phyloP scores from a whole-genome alignment of 371 early-diverging fungal species.

The Umbelopsis sp. region DNA sequence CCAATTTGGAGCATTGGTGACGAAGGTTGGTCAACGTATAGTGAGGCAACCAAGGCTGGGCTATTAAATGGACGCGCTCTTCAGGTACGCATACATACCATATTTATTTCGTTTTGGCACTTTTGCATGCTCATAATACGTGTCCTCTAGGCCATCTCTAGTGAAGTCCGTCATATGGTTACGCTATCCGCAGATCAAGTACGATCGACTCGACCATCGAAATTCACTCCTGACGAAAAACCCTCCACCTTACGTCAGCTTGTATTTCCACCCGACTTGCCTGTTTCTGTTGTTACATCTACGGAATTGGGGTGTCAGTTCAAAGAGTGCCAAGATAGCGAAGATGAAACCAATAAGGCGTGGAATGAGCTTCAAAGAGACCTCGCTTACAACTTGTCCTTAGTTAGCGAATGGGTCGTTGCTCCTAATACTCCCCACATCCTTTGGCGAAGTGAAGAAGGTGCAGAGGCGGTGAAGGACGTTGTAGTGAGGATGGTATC shows the following conservation, averaged over 20 bases:
- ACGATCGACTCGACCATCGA: background rate
- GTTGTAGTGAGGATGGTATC: background rate
- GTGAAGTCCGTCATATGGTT: slow-evolving; percentile 3
- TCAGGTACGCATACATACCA: background rate
- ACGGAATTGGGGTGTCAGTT: background rate
- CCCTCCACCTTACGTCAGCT: background rate
- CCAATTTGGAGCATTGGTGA: slow-evolving; percentile 12
- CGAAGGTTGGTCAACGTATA: background rate
- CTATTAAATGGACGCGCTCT: slow-evolving; percentile 11
- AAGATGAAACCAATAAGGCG: background rate
- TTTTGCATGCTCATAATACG: background rate
- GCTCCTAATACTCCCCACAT: slow-evolving; percentile 2
- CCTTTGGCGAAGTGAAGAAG: slow-evolving; percentile 4
- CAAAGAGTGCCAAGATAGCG: slow-evolving; percentile 13
- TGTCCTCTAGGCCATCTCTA: background rate
- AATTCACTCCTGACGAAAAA: background rate
- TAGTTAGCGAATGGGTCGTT: background rate
- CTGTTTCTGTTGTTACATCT: slow-evolving; percentile 2
- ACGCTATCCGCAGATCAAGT: slow-evolving; percentile 11
- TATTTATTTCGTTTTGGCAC: background rate
- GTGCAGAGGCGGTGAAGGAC: background rate
- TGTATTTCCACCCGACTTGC: slow-evolving; percentile 1
- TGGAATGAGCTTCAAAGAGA: slow-evolving; percentile 14
- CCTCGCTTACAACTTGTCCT: slow-evolving; percentile 2
- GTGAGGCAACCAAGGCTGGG: background rate